Conservation (phyloP, 306 rosid genomes). For the Dalbergia cochinchinensis region DNA sequence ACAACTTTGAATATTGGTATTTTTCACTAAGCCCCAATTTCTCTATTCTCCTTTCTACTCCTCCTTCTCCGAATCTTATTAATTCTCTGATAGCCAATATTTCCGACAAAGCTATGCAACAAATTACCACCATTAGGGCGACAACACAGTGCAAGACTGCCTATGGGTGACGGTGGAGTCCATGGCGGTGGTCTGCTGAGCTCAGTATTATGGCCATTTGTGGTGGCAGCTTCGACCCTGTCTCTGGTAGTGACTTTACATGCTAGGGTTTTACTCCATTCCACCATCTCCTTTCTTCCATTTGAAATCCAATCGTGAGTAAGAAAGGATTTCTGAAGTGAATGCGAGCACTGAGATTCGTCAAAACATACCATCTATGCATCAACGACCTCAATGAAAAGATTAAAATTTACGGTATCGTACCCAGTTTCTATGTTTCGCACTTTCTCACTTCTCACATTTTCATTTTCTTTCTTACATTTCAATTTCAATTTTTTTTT, state of each 20-base stretch:
- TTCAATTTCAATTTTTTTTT: not conserved
- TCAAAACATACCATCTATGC: slow-evolving; percentile 74
- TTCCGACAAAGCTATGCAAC: too few species aligned
- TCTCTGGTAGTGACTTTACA: slow-evolving; percentile 41
- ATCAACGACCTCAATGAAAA: slow-evolving; percentile 95
- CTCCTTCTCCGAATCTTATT: too few species aligned
- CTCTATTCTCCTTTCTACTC: too few species aligned
- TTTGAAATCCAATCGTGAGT: not conserved
- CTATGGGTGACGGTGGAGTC: too few species aligned
- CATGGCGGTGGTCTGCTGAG: not conserved
- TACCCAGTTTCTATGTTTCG: not conserved
- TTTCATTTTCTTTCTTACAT: not conserved
- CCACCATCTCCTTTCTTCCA: not conserved
- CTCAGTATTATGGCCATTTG: not conserved
- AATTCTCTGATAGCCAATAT: too few species aligned
- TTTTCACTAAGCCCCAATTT: too few species aligned
- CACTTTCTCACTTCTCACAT: not conserved
- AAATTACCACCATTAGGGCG: too few species aligned
- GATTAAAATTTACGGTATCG: slow-evolving; percentile 85
- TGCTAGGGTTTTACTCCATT: slow-evolving; percentile 35
- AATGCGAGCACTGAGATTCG: slow-evolving; percentile 59
- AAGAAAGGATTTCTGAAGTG: slow-evolving; percentile 65
- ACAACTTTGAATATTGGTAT: too few species aligned
- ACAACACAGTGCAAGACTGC: too few species aligned
- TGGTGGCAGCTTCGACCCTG: not conserved